Percentiles rank a stretch among this genome's conserved stretches.
Evolutionary conservation across 805 yeast genomes (phyloP).

Genomic region (Metschnikowia rubicola): DNA sequence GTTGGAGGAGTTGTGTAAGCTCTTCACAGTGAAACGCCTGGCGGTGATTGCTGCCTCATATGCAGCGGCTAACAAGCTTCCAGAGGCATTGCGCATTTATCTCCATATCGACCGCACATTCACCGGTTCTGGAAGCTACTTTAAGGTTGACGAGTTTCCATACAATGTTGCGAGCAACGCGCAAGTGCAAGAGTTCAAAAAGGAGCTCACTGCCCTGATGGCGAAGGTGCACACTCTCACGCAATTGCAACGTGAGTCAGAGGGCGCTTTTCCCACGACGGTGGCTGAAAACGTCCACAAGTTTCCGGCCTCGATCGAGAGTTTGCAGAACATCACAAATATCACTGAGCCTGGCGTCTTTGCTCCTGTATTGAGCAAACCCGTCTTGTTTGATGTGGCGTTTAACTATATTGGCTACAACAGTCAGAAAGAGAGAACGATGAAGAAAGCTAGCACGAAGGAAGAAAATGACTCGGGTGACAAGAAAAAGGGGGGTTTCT

Average conservation of each 20-base stretch:
- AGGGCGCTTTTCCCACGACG: conserved; percentile 13
- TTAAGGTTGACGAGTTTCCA: conserved; percentile 39
- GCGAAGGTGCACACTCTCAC: conserved; percentile 44
- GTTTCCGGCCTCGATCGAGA: conserved; percentile 31
- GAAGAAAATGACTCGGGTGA: conserved; percentile 28
- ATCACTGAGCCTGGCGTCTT: conserved; percentile 27
- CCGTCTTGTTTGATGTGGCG: conserved; percentile 88
- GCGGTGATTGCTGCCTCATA: conserved; percentile 45
- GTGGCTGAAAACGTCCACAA: conserved; percentile 45
- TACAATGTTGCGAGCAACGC: conserved; percentile 39
- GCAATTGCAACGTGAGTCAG: conserved; percentile 35
- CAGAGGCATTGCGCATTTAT: conserved; percentile 47
- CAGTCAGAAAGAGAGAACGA: conserved; percentile 18
- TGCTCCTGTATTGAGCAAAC: conserved; percentile 70
- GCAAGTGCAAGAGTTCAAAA: conserved; percentile 25
- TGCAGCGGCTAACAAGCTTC: conserved; percentile 35
- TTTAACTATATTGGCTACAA: conserved; percentile 70
- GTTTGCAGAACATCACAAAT: conserved; percentile 21
- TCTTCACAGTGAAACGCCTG: conserved; percentile 45
- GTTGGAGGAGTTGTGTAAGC: conserved; percentile 47
- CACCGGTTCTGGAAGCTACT: conserved; percentile 15
- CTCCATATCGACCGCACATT: conserved; percentile 22
- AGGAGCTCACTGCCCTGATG: conserved; percentile 16
- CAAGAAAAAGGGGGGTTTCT: conserved; percentile 60
- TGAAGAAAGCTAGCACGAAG: conserved; percentile 8